phyloP scores from a whole-genome alignment of 495 filamentous ascomycete species.

The Geopyxis carbonaria region DNA sequence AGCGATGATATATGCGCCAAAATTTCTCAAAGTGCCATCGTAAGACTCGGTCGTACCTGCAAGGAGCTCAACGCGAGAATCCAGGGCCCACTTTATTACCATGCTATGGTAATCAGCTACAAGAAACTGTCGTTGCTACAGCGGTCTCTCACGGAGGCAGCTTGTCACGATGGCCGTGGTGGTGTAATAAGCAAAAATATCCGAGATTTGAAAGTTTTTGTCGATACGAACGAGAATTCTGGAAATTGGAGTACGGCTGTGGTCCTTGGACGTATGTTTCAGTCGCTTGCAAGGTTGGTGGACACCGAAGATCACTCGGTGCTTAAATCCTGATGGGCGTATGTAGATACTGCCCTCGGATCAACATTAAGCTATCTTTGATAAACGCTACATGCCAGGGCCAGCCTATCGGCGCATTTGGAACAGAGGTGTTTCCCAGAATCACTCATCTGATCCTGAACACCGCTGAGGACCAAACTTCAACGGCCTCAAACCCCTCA shows the following conservation, averaged over 20 bases:
- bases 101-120: constrained; percentile 21
- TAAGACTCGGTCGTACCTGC: constrained; percentile 22
- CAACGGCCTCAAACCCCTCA: constrained; percentile 10
- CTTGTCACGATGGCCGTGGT: constrained; percentile 24
- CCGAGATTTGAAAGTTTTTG: constrained; percentile 19
- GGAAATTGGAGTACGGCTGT: not conserved
- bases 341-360: constrained; percentile 24
- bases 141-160: constrained; percentile 22
- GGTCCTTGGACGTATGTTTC: not conserved
- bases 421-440: constrained; percentile 21
- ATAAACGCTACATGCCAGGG: constrained; percentile 24
- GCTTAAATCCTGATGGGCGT: not conserved
- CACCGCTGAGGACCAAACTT: constrained; percentile 4
- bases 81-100: constrained; percentile 27
- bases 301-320: constrained; percentile 2
- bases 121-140: constrained; percentile 23
- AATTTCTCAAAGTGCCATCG: constrained; percentile 18
- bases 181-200: constrained; percentile 25
- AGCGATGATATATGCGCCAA: constrained; percentile 25
- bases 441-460: constrained; percentile 25
- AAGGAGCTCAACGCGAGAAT: constrained; percentile 25
- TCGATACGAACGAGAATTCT: constrained; percentile 15
- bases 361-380: constrained; percentile 25
- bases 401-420: constrained; percentile 25
- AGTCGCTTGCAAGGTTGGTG: not conserved